phyloP scores from a whole-genome alignment of 495 filamentous ascomycete genomes.

The Bryoglossum gracile region DNA sequence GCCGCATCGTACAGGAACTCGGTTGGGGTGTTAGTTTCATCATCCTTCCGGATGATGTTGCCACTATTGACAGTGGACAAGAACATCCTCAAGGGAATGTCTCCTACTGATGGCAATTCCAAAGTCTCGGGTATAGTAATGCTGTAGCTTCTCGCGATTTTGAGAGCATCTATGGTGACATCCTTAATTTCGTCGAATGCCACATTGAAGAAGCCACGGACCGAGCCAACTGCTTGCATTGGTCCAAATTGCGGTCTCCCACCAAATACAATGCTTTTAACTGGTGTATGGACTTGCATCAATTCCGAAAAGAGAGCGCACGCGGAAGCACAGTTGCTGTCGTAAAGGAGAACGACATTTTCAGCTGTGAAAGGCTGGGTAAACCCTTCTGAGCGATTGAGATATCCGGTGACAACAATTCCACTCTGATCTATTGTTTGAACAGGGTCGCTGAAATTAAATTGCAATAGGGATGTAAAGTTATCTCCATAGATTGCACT shows the following conservation, averaged over 20 bases:
- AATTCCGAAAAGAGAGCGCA: slow-evolving; percentile 46
- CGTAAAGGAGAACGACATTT: slow-evolving; percentile 40
- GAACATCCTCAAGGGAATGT: neutral
- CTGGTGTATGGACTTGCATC: slow-evolving; percentile 39
- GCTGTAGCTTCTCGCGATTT: neutral
- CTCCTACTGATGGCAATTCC: neutral
- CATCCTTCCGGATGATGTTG: neutral
- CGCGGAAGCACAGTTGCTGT: slow-evolving; percentile 41
- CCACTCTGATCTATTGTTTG: no score
- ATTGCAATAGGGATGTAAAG: neutral
- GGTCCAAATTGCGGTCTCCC: slow-evolving; percentile 30
- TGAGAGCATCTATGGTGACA: neutral
- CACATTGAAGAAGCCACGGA: neutral
- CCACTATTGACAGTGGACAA: neutral
- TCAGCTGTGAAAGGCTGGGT: slow-evolving; percentile 36
- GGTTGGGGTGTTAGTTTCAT: neutral
- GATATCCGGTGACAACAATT: slow-evolving; percentile 32
- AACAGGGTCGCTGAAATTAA: neutral
- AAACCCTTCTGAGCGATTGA: slow-evolving; percentile 24
- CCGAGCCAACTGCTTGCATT: neutral
- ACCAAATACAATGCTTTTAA: slow-evolving; percentile 39
- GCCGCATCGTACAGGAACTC: neutral
- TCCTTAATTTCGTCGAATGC: neutral
- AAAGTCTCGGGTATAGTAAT: neutral
- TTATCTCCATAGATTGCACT: neutral